A percentile compares a stretch with the other conserved stretches of the same genome.
phyloP scores from a whole-genome alignment of 1,284 basidiomycete genomes.

The Gymnopus androsaceus region DNA sequence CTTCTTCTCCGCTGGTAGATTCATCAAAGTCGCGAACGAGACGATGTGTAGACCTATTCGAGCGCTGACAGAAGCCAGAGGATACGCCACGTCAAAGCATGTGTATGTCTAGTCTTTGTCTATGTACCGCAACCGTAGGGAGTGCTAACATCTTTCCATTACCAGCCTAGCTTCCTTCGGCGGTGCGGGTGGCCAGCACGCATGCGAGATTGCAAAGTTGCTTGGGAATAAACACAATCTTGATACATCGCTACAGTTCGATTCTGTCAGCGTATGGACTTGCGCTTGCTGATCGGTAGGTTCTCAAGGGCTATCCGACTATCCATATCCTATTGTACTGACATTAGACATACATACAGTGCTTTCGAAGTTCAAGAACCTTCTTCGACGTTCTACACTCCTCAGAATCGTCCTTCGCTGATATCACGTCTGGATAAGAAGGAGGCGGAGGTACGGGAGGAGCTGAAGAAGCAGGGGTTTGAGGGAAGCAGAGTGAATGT shows the following conservation, averaged over 20 bases:
- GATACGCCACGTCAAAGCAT: conserved; percentile 83
- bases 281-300: conserved; percentile 82
- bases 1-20: conserved; percentile 43
- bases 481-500: conserved; percentile 64
- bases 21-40: conserved; percentile 92
- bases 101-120: conserved; percentile 47
- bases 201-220: conserved; percentile 82
- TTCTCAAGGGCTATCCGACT: background rate
- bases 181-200: conserved; percentile 91
- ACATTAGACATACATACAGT: conserved; percentile 38
- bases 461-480: conserved; percentile 82
- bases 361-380: conserved; percentile 88
- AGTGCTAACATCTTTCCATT: background rate
- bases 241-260: conserved; percentile 85
- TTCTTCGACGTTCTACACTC: conserved; percentile 72
- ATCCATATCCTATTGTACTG: background rate
- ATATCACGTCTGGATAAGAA: conserved; percentile 69
- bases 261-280: conserved; percentile 91
- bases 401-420: conserved; percentile 55
- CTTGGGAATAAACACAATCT: conserved; percentile 82
- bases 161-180: conserved; percentile 83
- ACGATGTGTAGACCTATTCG: conserved; percentile 94
- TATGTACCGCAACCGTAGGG: background rate
- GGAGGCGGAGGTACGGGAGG: conserved; percentile 60
- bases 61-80: conserved; percentile 87